Conservation (phyloP, 73 alveolate species). For the Paramecium tetraurelia region DNA sequence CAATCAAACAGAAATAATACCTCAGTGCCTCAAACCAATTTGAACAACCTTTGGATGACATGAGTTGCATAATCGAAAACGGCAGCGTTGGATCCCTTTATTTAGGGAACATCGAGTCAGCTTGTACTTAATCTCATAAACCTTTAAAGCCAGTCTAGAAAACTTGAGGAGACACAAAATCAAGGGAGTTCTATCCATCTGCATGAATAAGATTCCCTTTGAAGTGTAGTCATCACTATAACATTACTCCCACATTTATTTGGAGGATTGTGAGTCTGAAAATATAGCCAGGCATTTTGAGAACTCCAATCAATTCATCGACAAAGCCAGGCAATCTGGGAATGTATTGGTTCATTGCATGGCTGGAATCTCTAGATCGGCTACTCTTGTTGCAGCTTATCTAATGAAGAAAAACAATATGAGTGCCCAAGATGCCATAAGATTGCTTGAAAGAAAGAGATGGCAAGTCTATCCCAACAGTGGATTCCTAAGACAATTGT, state of each 20-base stretch:
- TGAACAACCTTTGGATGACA: slow-evolving; percentile 6
- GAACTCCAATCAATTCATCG: not conserved
- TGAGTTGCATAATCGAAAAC: slow-evolving; percentile 9
- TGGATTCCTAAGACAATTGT: slow-evolving; percentile 74
- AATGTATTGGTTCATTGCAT: slow-evolving; percentile 78
- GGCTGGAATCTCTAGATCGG: slow-evolving; percentile 77
- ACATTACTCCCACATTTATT: slow-evolving; percentile 4
- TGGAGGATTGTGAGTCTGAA: slow-evolving; percentile 31
- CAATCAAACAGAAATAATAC: not conserved
- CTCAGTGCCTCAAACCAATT: not conserved
- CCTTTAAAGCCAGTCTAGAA: not conserved
- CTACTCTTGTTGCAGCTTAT: slow-evolving; percentile 73
- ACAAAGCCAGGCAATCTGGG: not conserved
- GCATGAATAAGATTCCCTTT: slow-evolving; percentile 27
- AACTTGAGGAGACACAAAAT: slow-evolving; percentile 12
- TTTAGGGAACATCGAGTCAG: slow-evolving; percentile 3
- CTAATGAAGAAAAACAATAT: slow-evolving; percentile 67
- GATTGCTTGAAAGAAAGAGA: slow-evolving; percentile 64
- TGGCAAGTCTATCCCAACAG: slow-evolving; percentile 69
- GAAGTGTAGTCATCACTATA: not conserved
- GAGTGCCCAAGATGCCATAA: slow-evolving; percentile 65
- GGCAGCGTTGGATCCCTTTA: not conserved
- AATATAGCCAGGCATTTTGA: slow-evolving; percentile 27
- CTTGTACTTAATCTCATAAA: not conserved
- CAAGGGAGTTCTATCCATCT: slow-evolving; percentile 17